A percentile compares a stretch with the other conserved stretches of the same genome.
Evolutionary conservation across 139 green algal genomes (phyloP).

Genomic region (Coccomyxa sp.): DNA sequence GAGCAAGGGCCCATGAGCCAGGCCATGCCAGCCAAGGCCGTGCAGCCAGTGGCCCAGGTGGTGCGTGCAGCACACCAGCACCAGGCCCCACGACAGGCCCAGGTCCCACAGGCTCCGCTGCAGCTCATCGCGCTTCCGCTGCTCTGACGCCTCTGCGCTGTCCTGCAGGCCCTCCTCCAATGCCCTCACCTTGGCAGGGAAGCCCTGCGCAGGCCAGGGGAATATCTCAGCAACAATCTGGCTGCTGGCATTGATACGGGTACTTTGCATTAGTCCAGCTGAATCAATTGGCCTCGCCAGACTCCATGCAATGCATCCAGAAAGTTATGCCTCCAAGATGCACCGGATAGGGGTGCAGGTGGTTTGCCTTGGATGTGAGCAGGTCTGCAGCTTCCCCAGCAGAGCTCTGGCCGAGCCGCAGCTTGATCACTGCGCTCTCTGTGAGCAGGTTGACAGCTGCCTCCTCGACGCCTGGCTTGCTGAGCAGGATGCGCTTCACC

Average conservation of each 20-base stretch:
- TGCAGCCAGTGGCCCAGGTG: slow-evolving; percentile 81
- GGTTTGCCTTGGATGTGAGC: slow-evolving; percentile 47
- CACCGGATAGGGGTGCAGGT: too few species aligned
- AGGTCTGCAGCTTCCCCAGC: slow-evolving; percentile 19
- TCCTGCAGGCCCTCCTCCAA: slow-evolving; percentile 21
- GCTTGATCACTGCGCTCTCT: slow-evolving; percentile 55
- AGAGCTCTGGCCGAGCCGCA: slow-evolving; percentile 7
- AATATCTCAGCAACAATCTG: too few species aligned
- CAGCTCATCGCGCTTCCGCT: slow-evolving; percentile 50
- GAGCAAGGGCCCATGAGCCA: slow-evolving; percentile 63
- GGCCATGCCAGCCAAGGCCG: slow-evolving; percentile 38
- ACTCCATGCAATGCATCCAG: too few species aligned
- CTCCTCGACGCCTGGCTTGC: slow-evolving; percentile 31
- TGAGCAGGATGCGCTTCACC: slow-evolving; percentile 59
- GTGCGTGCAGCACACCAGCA: slow-evolving; percentile 70
- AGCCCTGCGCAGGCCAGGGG: slow-evolving; percentile 46
- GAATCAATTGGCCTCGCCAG: too few species aligned
- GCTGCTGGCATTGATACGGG: too few species aligned
- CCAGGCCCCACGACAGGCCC: slow-evolving; percentile 67
- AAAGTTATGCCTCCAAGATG: too few species aligned
- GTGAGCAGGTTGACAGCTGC: slow-evolving; percentile 74
- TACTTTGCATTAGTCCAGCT: too few species aligned
- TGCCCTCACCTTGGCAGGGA: slow-evolving; percentile 47
- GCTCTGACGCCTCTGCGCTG: slow-evolving; percentile 30
- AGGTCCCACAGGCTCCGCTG: slow-evolving; percentile 46